Evolutionary conservation across 1,284 basidiomycete species (phyloP), one percentile per base, ranked within the genome.

Genomic region (Naganishia sp.): DNA sequence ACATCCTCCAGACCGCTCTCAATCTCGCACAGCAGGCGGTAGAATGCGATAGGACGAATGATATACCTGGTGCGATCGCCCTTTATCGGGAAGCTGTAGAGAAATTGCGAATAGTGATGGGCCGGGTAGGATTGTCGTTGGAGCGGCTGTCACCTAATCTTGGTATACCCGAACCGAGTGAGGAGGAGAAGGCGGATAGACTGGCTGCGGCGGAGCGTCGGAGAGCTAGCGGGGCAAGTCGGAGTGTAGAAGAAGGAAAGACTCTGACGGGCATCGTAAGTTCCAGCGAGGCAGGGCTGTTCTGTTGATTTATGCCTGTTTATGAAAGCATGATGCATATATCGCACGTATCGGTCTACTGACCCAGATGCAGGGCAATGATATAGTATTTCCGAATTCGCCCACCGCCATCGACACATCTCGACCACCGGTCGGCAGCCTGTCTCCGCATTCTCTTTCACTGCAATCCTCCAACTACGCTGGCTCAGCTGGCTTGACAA

Each of bases 21-120:
- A 77, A 79, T 66, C 74, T 81, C 16, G 80, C 80, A 0, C 79
- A 81, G 52, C 69, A 71, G 42, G 80, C 80, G 0, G 80, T 81
- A n/a, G 77, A 79, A 69, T 75, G 77, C 73, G 80, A 81, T 69
- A 75, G 76, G 66, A 73, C 70, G 28, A 80, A 80, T 61, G 78
- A 79, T 66, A 79, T 81, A 10, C 63, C 69, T 0, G 78, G 78
- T 5, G 79, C 80, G 0, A 67, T 81, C 16, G 72, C 68, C 5
- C 76, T 77, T 36, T 81, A 81, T 64, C 69, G 74, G 9, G 78
- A 80, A 52, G 79, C 80, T 1, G 79, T 81, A 2, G 66, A 65
- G 28, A 74, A 76, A 49, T 63, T 81, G 33, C 73, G 77, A 23
- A 72, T 71, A 13, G 80, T 81, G 9, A 81, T 81, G 79, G 78